A percentile compares a stretch with the other conserved stretches of the same genome.
These are phyloP conservation scores for Gracilaria caudata DNA, from an alignment of 23 red algal genomes.

Conservation along the genomic window DNA sequence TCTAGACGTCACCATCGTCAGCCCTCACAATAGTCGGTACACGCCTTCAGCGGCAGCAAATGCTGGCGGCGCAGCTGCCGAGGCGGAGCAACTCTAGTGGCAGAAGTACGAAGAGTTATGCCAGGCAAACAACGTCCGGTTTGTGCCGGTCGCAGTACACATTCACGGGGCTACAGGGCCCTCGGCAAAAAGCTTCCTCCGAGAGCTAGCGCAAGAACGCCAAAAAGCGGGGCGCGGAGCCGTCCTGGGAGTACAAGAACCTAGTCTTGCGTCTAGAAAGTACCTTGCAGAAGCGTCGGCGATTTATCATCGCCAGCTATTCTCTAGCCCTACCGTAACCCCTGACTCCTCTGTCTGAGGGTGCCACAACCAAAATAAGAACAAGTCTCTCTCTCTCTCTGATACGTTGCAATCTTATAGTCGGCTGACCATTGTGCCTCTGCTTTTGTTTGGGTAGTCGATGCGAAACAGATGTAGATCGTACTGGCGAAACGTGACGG, in stretches of 20 bases:
- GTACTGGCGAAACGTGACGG: too few species aligned
- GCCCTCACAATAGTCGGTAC: conserved; percentile 11
- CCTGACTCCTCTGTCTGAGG: too few species aligned
- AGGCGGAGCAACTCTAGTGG: not conserved
- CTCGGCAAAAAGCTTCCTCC: not conserved
- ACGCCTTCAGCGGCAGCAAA: not conserved
- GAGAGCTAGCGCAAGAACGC: not conserved
- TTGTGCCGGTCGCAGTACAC: not conserved
- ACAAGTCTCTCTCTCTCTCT: too few species aligned
- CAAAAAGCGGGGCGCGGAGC: too few species aligned
- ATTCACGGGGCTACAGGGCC: not conserved
- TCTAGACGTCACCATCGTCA: not conserved
- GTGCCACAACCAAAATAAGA: too few species aligned
- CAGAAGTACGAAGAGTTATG: not conserved
- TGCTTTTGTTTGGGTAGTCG: too few species aligned
- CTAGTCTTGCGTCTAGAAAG: not conserved
- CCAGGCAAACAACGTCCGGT: not conserved
- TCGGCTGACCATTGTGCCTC: too few species aligned
- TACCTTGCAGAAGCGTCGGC: not conserved
- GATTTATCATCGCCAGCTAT: not conserved
- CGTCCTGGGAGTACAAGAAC: not conserved
- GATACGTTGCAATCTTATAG: too few species aligned
- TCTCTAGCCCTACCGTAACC: too few species aligned
- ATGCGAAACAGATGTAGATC: too few species aligned
- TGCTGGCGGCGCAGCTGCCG: not conserved